Conservation (phyloP, 23 red algal genomes). For the Gracilaria gracilis region DNA sequence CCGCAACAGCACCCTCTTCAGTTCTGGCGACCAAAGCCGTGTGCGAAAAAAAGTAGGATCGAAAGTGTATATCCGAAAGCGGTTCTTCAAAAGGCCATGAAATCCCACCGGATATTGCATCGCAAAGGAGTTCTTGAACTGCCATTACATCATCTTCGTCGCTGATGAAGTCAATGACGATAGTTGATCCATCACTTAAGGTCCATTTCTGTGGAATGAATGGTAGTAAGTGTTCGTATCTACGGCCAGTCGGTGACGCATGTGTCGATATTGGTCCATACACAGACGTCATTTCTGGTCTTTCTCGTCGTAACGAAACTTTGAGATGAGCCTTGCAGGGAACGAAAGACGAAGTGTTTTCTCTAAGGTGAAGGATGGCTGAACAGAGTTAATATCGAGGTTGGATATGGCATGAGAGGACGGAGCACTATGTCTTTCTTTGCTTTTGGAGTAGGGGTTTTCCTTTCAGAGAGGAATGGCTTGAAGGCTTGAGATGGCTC, state of each 20-base stretch:
- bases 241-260: slow-evolving; percentile 9
- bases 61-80: slow-evolving; percentile 60
- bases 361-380: neutral
- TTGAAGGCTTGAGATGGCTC: neutral
- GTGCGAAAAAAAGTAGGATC: slow-evolving; percentile 76
- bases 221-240: slow-evolving; percentile 1
- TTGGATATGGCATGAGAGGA: neutral
- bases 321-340: neutral
- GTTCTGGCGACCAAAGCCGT: slow-evolving; percentile 64
- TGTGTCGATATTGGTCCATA: slow-evolving; percentile 15
- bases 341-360: neutral
- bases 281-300: slow-evolving; percentile 37
- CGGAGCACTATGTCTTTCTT: neutral
- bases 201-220: slow-evolving; percentile 42
- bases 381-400: neutral
- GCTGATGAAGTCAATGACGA: slow-evolving; percentile 49
- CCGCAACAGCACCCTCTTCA: slow-evolving; percentile 33
- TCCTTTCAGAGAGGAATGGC: neutral
- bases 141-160: slow-evolving; percentile 24
- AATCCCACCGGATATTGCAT: slow-evolving; percentile 44
- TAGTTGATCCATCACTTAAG: slow-evolving; percentile 21
- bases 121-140: slow-evolving; percentile 42
- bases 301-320: neutral
- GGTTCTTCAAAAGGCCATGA: slow-evolving; percentile 82
- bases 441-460: neutral